Evolutionary conservation across 140 eudicot species (phyloP).

Genomic region (Senecio squalidus): DNA sequence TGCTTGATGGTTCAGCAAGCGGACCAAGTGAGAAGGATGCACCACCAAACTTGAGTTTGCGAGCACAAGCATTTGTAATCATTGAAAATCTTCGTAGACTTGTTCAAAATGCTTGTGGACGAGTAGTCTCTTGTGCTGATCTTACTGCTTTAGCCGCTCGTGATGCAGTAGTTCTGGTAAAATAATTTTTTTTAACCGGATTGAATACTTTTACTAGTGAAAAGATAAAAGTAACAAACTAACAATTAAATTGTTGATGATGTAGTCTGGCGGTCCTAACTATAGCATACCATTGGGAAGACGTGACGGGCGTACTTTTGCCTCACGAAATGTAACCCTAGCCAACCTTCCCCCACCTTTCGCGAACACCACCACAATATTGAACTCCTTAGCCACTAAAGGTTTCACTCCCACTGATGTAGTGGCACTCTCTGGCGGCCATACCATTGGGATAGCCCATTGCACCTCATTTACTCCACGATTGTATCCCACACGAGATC

Average conservation of each 20-base stretch:
- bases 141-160: conserved; percentile 62
- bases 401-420: conserved; percentile 41
- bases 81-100: conserved; percentile 45
- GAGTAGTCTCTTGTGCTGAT: conserved; percentile 63
- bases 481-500: conserved; percentile 49
- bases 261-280: conserved; percentile 61
- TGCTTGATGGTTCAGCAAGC: conserved; percentile 45
- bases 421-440: conserved; percentile 67
- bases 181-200: no score
- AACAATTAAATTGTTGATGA: neutral
- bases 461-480: conserved; percentile 41
- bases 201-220: no score
- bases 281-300: conserved; percentile 56
- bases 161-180: conserved; percentile 46
- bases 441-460: conserved; percentile 58
- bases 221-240: neutral
- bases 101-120: conserved; percentile 35
- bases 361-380: conserved; percentile 34
- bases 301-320: conserved; percentile 50
- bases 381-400: conserved; percentile 32
- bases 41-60: conserved; percentile 31
- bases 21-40: conserved; percentile 43
- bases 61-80: conserved; percentile 34
- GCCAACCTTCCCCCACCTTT: conserved; percentile 49
- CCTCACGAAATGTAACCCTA: conserved; percentile 38